Evolutionary conservation across 306 rosid genomes (phyloP), one percentile per base, ranked within the genome.

Genomic region (Lupinus albus): DNA sequence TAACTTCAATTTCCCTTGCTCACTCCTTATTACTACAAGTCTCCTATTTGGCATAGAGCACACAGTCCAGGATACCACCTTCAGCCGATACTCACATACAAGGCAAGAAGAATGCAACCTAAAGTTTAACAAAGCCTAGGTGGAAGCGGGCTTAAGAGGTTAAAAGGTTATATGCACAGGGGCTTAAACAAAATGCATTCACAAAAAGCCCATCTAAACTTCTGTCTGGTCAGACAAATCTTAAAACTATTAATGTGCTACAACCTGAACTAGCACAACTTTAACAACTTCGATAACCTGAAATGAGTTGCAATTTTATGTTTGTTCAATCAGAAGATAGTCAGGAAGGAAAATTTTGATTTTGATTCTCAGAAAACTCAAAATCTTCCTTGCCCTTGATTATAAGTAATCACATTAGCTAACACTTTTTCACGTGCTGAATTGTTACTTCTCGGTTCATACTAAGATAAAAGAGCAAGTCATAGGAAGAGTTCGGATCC

Each of bases 401-500:
- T 53, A 8, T 36, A 73, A 73, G 39, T 18, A 17, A 60, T 30
- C 58, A 13, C 64, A 57, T 57, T 49, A 65, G 39, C 11, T 17
- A 61, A 16, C 17, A 56, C 48, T 32, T 28, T 56, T 57, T 16
- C 46, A 51, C 52, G 60, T 38, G 48, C 41, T 28, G 11, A 46
- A 13, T 51, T 38, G 8, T 52, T 9, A 61, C 55, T 65, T 71
- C 11, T 32, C 30, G 64, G 39, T 51, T 61, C n/a, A 50, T 21
- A 21, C 33, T 55, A 63, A 54, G 47, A 47, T 14, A 56, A 67
- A 67, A 47, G 53, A 17, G 54, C 9, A 44, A 58, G 42, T 39
- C 48, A 61, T 44, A 50, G 44, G 58, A 53, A 66, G 54, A 67
- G 73, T 53, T 55, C 47, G 17, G 45, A 51, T 20, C 7, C 25